Conservation (phyloP, 805 yeast species). For the Komagataella ulmi region DNA sequence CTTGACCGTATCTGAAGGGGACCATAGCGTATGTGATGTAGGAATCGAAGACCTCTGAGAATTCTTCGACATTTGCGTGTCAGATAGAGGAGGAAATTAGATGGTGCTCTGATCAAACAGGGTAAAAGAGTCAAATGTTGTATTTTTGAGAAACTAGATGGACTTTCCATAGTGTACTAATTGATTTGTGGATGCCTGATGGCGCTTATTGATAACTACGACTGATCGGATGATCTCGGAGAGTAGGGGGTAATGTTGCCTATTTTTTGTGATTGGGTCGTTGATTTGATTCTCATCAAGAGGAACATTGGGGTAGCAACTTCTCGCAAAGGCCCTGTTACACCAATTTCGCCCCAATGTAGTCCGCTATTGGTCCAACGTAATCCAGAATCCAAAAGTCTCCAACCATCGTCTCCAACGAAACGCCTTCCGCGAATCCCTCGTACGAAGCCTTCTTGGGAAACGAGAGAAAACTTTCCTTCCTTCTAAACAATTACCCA, state of each 20-base stretch:
- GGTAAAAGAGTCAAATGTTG: neutral
- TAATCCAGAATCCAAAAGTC: neutral
- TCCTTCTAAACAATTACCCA: neutral
- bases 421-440: neutral
- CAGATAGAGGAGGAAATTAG: neutral
- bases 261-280: neutral
- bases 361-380: neutral
- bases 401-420: neutral
- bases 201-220: neutral
- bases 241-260: neutral
- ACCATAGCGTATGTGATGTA: conserved; percentile 86
- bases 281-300: neutral
- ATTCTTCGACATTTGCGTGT: neutral
- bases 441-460: neutral
- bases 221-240: neutral
- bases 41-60: conserved; percentile 26
- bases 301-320: neutral
- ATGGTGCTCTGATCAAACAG: neutral
- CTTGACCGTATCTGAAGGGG: conserved; percentile 91
- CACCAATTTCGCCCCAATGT: neutral
- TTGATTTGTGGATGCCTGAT: neutral
- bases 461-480: neutral
- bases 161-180: neutral
- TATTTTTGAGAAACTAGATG: too few species aligned
- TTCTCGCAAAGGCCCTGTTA: neutral